Conservation (phyloP, 208 protist species). For the Leptomonas seymouri region DNA sequence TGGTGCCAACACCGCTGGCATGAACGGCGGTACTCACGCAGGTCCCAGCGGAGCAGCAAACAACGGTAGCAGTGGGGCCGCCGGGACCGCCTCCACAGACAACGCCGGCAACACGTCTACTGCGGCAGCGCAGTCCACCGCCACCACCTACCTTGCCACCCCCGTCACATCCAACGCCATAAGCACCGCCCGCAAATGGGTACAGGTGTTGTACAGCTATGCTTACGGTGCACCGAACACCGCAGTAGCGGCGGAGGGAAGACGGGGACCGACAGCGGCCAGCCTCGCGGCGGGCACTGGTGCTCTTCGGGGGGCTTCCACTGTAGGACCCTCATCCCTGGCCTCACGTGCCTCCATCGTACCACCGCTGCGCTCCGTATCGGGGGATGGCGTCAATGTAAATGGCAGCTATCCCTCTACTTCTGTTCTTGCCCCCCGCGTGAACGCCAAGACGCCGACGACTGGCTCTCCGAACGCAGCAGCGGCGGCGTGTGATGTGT, state of each 20-base stretch:
- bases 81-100: no score
- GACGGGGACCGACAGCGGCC: constrained; percentile 3
- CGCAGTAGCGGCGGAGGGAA: neutral
- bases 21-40: neutral
- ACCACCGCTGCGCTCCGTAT: neutral
- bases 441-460: constrained; percentile 14
- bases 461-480: neutral
- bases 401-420: constrained; percentile 13
- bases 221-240: constrained; percentile 39
- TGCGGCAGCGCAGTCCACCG: neutral
- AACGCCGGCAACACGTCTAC: neutral
- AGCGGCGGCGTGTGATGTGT: constrained; percentile 5
- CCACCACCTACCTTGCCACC: constrained; percentile 37
- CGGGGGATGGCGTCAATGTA: neutral
- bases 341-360: neutral
- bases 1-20: neutral
- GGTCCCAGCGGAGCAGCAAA: neutral
- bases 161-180: constrained; percentile 56
- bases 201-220: constrained; percentile 63
- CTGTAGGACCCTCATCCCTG: no score
- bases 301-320: no score
- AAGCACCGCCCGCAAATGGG: constrained; percentile 40
- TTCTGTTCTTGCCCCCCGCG: neutral
- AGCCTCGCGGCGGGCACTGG: neutral
- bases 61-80: neutral